A percentile compares a stretch with the other conserved stretches of the same genome.
phyloP scores from a whole-genome alignment of 73 alveolate genomes.

The Tetrahymena malaccensis region DNA sequence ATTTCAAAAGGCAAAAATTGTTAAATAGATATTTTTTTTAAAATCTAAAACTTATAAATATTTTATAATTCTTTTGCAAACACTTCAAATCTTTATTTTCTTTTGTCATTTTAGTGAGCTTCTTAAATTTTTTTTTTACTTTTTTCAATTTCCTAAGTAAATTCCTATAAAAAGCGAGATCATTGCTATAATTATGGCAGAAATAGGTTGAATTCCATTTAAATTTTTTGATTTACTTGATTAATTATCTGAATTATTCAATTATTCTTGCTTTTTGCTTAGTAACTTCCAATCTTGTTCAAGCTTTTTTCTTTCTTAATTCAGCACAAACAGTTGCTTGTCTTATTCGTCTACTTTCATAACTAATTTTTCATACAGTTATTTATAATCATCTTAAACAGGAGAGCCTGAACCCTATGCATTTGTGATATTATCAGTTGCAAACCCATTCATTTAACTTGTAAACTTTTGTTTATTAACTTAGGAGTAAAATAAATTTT shows the following conservation, averaged over 20 bases:
- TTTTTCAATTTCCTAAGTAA: neutral
- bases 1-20: too few species aligned
- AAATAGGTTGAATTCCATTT: neutral
- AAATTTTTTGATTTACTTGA: neutral
- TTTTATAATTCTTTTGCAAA: too few species aligned
- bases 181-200: neutral
- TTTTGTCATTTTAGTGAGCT: neutral
- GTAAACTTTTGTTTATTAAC: neutral
- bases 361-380: neutral
- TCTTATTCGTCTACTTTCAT: neutral
- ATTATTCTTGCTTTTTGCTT: neutral
- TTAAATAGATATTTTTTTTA: too few species aligned
- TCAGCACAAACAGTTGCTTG: neutral
- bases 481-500: neutral
- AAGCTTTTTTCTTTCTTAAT: neutral
- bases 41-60: too few species aligned
- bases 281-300: neutral
- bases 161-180: neutral
- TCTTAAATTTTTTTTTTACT: neutral
- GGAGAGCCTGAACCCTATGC: neutral
- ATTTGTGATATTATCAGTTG: neutral
- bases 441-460: neutral
- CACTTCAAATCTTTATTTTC: too few species aligned
- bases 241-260: neutral
- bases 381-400: neutral